These are phyloP conservation scores for Citrus inodora DNA, from an alignment of 345 rosid species.

Conservation along the genomic window DNA sequence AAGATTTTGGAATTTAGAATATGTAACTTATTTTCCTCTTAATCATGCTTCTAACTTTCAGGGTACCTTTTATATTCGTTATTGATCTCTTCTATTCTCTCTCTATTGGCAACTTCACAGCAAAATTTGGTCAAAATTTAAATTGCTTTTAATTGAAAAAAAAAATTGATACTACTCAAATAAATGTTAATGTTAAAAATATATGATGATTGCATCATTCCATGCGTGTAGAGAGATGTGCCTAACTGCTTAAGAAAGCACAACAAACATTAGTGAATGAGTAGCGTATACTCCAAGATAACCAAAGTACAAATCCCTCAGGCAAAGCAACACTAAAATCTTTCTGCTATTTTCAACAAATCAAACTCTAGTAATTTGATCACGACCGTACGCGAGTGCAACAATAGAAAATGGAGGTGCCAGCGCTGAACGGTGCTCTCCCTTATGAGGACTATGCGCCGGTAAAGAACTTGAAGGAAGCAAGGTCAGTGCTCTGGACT, in stretches of 20 bases:
- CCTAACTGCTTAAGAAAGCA: neutral
- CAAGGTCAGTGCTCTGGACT: constrained; percentile 32
- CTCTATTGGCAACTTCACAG: too few species aligned
- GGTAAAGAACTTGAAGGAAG: constrained; percentile 36
- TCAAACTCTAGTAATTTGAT: neutral
- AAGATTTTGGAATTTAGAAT: neutral
- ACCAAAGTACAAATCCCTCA: neutral
- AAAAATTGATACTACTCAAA: neutral
- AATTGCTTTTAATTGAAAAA: neutral
- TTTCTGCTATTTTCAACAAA: neutral
- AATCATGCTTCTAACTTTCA: too few species aligned
- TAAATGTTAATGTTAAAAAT: too few species aligned
- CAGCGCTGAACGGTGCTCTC: constrained; percentile 28
- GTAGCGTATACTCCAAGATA: neutral
- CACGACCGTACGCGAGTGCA: neutral
- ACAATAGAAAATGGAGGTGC: constrained; percentile 44
- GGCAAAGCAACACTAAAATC: neutral
- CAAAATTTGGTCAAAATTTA: too few species aligned
- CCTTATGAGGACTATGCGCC: constrained; percentile 41
- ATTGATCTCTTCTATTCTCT: too few species aligned
- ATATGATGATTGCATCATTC: too few species aligned
- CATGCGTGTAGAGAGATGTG: neutral
- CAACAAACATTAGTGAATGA: neutral
- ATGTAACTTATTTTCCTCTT: neutral
- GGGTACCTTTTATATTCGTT: too few species aligned